Conservation (phyloP, 768 basidiomycete genomes). For the Collybia sp. region DNA sequence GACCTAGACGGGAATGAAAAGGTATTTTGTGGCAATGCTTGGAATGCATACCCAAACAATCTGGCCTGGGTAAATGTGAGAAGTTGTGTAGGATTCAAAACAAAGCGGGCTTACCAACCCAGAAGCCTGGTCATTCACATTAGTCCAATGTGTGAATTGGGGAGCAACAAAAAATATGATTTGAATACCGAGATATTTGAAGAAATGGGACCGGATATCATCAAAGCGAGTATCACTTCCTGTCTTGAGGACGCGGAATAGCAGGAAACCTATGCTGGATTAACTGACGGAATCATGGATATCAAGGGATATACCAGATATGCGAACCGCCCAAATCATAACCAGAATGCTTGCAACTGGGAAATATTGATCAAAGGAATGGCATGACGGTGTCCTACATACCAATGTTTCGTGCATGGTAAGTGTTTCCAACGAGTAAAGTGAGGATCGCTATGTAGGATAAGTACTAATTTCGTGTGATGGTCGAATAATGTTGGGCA, state of each 20-base stretch:
- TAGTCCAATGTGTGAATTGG: not conserved
- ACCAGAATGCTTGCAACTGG: slow-evolving; percentile 49
- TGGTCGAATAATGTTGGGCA: not conserved
- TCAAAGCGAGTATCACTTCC: slow-evolving; percentile 68
- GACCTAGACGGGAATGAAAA: slow-evolving; percentile 25
- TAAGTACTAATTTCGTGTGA: not conserved
- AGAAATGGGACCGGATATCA: slow-evolving; percentile 59
- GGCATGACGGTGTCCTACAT: not conserved
- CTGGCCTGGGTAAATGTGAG: slow-evolving; percentile 31
- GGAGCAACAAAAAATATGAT: slow-evolving; percentile 4
- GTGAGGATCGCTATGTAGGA: slow-evolving; percentile 48
- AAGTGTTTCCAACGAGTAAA: slow-evolving; percentile 56
- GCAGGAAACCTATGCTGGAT: slow-evolving; percentile 43
- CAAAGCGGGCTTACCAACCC: slow-evolving; percentile 38
- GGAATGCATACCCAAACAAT: slow-evolving; percentile 50
- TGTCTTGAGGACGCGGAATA: slow-evolving; percentile 65
- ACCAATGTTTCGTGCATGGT: slow-evolving; percentile 52
- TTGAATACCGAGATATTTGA: slow-evolving; percentile 49
- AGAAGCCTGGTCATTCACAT: slow-evolving; percentile 35
- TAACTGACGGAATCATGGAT: not conserved
- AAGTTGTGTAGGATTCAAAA: not conserved
- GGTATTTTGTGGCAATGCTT: not conserved
- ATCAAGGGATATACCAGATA: slow-evolving; percentile 36
- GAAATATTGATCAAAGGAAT: not conserved
- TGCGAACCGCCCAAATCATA: slow-evolving; percentile 62